Percentiles rank a stretch among this genome's conserved stretches.
Conservation (phyloP, 495 filamentous ascomycete genomes). For the Penicillium paradoxum region DNA sequence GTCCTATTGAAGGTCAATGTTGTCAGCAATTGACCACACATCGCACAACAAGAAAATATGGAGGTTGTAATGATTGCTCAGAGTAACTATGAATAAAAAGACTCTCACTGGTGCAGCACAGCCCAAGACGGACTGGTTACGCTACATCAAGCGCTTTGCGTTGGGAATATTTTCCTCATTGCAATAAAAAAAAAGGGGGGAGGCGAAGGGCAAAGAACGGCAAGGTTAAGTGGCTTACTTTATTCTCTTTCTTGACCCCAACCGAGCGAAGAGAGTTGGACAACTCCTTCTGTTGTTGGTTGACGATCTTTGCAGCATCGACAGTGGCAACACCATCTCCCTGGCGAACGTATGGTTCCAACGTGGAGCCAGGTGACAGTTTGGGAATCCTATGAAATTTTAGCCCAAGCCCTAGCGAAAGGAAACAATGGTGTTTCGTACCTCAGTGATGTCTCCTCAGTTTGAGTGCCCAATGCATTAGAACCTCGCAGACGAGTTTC, state of each 20-base stretch:
- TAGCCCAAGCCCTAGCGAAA: background rate
- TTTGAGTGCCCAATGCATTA: constrained; percentile 6
- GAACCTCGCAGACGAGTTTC: constrained; percentile 49
- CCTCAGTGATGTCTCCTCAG: constrained; percentile 15
- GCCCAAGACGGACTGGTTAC: constrained; percentile 68
- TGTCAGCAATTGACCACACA: constrained; percentile 24
- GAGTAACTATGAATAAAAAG: constrained; percentile 96
- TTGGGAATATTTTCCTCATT: constrained; percentile 69
- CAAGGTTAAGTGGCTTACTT: constrained; percentile 38
- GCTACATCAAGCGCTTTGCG: constrained; percentile 58
- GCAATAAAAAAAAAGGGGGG: constrained; percentile 22
- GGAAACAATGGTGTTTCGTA: constrained; percentile 6
- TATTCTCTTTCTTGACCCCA: constrained; percentile 34
- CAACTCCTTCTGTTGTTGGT: constrained; percentile 36
- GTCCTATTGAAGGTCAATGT: constrained; percentile 32
- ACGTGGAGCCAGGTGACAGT: constrained; percentile 31
- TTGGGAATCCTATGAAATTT: constrained; percentile 33
- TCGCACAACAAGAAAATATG: constrained; percentile 2
- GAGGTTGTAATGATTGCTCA: constrained; percentile 52
- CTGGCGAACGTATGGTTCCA: constrained; percentile 46
- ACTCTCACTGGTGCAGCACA: constrained; percentile 70
- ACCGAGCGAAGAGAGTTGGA: constrained; percentile 37
- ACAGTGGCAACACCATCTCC: constrained; percentile 41
- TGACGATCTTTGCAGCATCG: constrained; percentile 43
- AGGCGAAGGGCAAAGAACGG: constrained; percentile 8